Percentiles rank a stretch among this genome's conserved stretches.
phyloP scores from a whole-genome alignment of 1,284 basidiomycete species.

The Lignosus rhinocerotis region DNA sequence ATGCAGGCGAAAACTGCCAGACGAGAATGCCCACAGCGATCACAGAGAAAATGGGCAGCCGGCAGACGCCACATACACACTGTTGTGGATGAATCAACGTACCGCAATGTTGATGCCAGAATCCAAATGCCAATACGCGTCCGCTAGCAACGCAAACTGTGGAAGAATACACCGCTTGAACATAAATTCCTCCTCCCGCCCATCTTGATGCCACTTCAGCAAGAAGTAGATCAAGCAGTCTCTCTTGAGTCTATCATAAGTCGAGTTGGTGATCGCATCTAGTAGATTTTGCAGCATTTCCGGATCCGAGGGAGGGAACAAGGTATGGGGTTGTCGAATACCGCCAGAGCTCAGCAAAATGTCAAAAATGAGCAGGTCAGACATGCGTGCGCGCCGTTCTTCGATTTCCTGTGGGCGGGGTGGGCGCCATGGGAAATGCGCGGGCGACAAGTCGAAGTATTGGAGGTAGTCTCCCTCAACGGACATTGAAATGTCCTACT shows the following conservation, averaged over 20 bases:
- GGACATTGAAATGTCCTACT: constrained; percentile 18
- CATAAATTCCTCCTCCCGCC: constrained; percentile 55
- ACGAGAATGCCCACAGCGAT: neutral
- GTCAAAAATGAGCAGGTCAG: constrained; percentile 71
- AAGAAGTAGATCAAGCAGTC: constrained; percentile 77
- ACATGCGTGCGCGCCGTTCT: constrained; percentile 58
- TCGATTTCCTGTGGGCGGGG: constrained; percentile 54
- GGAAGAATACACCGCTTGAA: constrained; percentile 63
- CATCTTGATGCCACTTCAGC: constrained; percentile 72
- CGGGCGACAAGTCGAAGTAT: constrained; percentile 47
- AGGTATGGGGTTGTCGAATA: constrained; percentile 50
- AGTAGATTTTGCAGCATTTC: constrained; percentile 54
- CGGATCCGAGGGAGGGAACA: constrained; percentile 69
- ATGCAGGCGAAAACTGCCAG: no score
- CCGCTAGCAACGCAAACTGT: constrained; percentile 68
- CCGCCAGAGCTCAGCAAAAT: constrained; percentile 67
- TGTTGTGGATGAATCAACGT: constrained; percentile 31
- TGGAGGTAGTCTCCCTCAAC: constrained; percentile 26
- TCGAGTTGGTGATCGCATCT: constrained; percentile 55
- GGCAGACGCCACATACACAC: neutral
- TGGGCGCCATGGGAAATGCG: constrained; percentile 52
- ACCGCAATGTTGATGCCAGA: constrained; percentile 62
- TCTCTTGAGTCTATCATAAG: constrained; percentile 74
- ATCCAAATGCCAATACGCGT: constrained; percentile 82
- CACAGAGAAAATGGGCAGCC: constrained; percentile 1